Evolutionary conservation across 805 yeast genomes (phyloP), one percentile per base, ranked within the genome.

Genomic region (Barnettozyma californica): DNA sequence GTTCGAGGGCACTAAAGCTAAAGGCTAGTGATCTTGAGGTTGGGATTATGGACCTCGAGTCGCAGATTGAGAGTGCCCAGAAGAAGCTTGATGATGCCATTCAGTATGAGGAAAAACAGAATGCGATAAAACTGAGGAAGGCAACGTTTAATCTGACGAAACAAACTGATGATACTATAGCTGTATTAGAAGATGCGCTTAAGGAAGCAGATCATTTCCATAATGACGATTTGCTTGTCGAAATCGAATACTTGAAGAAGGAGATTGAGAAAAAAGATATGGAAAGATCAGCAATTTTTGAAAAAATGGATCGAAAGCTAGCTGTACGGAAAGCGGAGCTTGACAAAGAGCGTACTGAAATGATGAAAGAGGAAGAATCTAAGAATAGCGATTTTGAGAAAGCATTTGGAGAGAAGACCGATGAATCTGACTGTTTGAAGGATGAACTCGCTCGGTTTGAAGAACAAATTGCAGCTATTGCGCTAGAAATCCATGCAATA

Each of bases 131-230:
- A 20, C 9, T 73, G 3, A 58, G 64, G 44, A 71, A 71, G 34
- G 57, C 59, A 38, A 55, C 62, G 23, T 61, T 64, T 35, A 19
- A 54, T 56, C 31, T 56, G 62, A 16, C 57, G 53, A 34, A 61
- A 57, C 44, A 66, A 65, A 37, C 68, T 51, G 67, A 64, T 51
- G 70, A 71, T 43, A 52, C 71, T 34, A 60, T 64, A n/a, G 53
- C 27, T 9, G 25, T 35, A 35, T 31, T 53, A 35, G 48, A 51
- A 20, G 39, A 64, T 26, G 72, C 68, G 45, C 52, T 74, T 5
- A 56, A 62, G 16, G 49, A 53, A 4, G 70, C 71, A 1, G 52
- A 57, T 26, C 29, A 29, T 5, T 18, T 38, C 10, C 43, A 44
- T 38, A 36, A 38, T 21, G 13, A 13, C 7, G 47, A 44, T n/a